Evolutionary conservation across 2,329 filamentous ascomycete species (phyloP).

Genomic region (Stemphylium beticola): DNA sequence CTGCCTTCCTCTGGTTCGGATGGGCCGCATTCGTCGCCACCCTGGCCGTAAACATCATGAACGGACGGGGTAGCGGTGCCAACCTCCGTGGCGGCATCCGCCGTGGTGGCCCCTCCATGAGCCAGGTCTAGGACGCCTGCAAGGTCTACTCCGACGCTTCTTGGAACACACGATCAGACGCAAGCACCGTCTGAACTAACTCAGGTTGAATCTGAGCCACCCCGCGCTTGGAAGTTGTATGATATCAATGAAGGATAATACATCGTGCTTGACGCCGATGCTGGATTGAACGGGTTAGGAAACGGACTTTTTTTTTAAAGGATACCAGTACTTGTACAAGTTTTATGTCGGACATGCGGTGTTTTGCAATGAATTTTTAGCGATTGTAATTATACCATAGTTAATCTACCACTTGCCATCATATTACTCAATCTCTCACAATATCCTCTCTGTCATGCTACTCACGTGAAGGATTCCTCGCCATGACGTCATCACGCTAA

Average conservation of each 20-base stretch:
- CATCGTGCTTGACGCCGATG: constrained; percentile 13
- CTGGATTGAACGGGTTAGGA: not conserved
- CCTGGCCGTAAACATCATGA: constrained; percentile 62
- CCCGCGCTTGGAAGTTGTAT: not conserved
- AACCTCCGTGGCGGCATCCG: constrained; percentile 57
- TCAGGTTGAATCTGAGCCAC: not conserved
- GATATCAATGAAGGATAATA: constrained; percentile 6
- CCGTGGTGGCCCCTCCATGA: constrained; percentile 58
- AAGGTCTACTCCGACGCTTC: constrained; percentile 30
- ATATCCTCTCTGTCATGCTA: too few species aligned
- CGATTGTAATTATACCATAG: constrained; percentile 12
- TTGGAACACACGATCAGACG: constrained; percentile 36
- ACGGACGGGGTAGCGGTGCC: constrained; percentile 55
- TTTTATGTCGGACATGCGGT: not conserved
- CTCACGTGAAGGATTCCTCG: too few species aligned
- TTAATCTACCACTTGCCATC: not conserved
- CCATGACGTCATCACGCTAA: too few species aligned
- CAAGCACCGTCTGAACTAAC: constrained; percentile 13
- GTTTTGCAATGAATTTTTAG: constrained; percentile 12
- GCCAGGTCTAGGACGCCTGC: constrained; percentile 58
- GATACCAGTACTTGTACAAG: constrained; percentile 9
- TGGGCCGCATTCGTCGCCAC: constrained; percentile 66
- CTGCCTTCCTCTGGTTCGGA: constrained; percentile 81
- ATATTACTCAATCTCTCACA: too few species aligned
- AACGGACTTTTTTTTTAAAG: not conserved